phyloP scores from a whole-genome alignment of 768 basidiomycete genomes.

The Clavaria fumosa region DNA sequence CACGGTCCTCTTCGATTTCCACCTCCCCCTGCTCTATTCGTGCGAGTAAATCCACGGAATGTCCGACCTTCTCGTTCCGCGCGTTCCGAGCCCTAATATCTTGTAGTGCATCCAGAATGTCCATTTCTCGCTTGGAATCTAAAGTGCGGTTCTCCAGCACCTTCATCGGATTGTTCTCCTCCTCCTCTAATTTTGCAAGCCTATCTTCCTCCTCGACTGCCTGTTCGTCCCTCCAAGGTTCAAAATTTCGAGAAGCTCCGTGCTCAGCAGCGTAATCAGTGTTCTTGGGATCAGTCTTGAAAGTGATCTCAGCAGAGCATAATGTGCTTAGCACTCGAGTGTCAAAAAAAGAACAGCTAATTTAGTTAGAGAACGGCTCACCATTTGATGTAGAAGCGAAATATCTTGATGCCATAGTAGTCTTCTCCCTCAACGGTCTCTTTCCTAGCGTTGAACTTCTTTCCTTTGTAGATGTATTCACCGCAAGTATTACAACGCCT shows the following conservation, averaged over 20 bases:
- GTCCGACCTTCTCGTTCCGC: conserved; percentile 74
- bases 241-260: conserved; percentile 94
- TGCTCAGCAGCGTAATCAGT: conserved; percentile 90
- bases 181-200: conserved; percentile 73
- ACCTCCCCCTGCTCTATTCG: conserved; percentile 51
- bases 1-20: conserved; percentile 63
- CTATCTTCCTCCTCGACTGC: conserved; percentile 72
- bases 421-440: conserved; percentile 97
- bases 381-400: conserved; percentile 90
- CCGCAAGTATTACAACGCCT: conserved; percentile 94
- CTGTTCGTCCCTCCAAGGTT: conserved; percentile 84
- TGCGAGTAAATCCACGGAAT: conserved; percentile 52
- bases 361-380: conserved; percentile 18
- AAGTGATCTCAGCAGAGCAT: conserved; percentile 96
- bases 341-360: background rate
- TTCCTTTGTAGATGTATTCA: conserved; percentile 98
- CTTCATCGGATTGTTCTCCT: conserved; percentile 96
- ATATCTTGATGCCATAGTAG: conserved; percentile 96
- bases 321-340: conserved; percentile 45
- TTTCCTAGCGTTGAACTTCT: conserved; percentile 98
- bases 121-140: conserved; percentile 96
- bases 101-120: conserved; percentile 88
- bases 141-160: conserved; percentile 83
- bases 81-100: conserved; percentile 81
- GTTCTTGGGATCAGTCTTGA: conserved; percentile 99